These are phyloP conservation scores for Solanum rostratum DNA, from an alignment of 257 asterid genomes.

Conservation along the genomic window DNA sequence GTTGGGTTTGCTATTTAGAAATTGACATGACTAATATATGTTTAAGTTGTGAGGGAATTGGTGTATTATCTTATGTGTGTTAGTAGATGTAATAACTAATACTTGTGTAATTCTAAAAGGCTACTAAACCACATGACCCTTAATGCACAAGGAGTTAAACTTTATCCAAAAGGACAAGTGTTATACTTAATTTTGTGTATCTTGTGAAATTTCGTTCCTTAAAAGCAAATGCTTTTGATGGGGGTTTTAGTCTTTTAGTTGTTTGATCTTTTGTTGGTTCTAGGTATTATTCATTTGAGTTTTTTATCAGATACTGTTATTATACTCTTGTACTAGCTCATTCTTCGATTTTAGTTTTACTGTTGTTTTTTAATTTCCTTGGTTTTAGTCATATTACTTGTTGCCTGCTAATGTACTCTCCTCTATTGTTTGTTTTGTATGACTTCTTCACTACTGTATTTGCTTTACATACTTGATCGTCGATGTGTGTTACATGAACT, in stretches of 20 bases:
- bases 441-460: neutral
- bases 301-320: neutral
- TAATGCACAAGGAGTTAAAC: neutral
- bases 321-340: neutral
- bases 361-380: neutral
- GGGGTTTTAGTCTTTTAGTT: neutral
- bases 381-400: neutral
- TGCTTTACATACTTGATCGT: neutral
- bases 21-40: neutral
- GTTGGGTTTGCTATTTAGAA: neutral
- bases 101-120: neutral
- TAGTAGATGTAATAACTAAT: neutral
- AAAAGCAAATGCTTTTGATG: neutral
- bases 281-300: neutral
- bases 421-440: neutral
- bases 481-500: neutral
- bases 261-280: neutral
- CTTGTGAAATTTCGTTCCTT: neutral
- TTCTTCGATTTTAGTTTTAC: neutral
- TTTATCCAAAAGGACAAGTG: neutral
- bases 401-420: neutral
- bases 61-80: neutral
- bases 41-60: neutral
- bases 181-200: neutral
- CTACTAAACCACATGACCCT: neutral